Percentiles rank a stretch among this genome's conserved stretches.
These are phyloP conservation scores for Paramecium octaurelia DNA, from an alignment of 73 alveolate genomes.

Conservation along the genomic window DNA sequence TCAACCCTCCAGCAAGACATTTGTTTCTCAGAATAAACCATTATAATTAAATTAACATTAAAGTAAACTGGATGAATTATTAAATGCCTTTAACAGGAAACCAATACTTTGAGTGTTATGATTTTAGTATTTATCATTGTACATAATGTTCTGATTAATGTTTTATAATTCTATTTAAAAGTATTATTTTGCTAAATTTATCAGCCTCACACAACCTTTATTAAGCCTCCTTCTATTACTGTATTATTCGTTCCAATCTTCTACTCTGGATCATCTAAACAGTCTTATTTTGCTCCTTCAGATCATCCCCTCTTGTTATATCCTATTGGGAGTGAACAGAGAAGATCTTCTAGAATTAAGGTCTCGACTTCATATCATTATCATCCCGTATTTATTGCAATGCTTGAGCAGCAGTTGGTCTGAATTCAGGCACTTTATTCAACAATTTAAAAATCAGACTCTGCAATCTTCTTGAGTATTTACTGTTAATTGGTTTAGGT, in stretches of 20 bases:
- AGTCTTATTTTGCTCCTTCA: background rate
- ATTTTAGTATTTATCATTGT: background rate
- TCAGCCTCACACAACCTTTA: background rate
- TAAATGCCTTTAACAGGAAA: background rate
- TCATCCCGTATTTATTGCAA: background rate
- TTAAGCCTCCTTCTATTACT: background rate
- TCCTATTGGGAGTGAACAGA: background rate
- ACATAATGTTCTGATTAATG: constrained; percentile 40
- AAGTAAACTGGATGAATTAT: constrained; percentile 23
- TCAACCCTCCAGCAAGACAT: background rate
- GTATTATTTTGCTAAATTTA: background rate
- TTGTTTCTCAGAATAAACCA: background rate
- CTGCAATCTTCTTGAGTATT: constrained; percentile 22
- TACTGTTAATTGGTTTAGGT: background rate
- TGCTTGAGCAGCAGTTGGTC: constrained; percentile 29
- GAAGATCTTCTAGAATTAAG: background rate
- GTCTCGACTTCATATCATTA: background rate
- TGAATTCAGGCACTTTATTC: constrained; percentile 28
- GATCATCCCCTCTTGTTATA: background rate
- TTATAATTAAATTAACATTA: background rate
- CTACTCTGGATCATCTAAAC: background rate
- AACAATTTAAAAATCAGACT: background rate
- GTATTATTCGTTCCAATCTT: background rate
- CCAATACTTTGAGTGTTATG: constrained; percentile 7
- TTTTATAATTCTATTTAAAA: background rate